Evolutionary conservation across 2,329 filamentous ascomycete species (phyloP).

Genomic region (Fusarium udum): DNA sequence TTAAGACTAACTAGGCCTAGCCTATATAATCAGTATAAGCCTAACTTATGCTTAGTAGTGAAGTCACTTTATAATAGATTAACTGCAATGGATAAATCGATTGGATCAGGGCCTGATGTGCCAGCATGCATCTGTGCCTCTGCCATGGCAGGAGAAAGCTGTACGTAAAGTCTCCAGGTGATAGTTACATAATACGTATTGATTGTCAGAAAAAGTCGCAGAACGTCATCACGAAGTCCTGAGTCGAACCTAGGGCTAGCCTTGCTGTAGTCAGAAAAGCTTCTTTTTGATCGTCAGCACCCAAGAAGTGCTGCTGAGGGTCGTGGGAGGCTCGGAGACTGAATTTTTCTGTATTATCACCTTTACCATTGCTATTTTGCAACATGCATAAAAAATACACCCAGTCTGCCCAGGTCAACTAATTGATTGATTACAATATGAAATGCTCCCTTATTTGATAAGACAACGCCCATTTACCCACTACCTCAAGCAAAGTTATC

Average conservation of each 20-base stretch:
- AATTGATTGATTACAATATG: slow-evolving; percentile 33
- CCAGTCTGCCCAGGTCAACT: slow-evolving; percentile 5
- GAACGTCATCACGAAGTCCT: background rate
- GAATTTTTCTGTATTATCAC: background rate
- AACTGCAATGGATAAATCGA: too few species aligned
- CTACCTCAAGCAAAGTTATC: slow-evolving; percentile 86
- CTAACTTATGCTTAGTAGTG: too few species aligned
- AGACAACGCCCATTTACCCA: slow-evolving; percentile 38
- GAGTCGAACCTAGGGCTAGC: background rate
- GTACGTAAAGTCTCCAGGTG: background rate
- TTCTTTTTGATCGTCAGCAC: background rate
- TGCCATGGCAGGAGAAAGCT: background rate
- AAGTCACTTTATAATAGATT: too few species aligned
- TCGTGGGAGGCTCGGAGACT: background rate
- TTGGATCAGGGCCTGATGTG: too few species aligned
- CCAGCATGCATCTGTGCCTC: background rate
- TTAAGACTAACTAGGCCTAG: too few species aligned
- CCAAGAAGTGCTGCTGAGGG: background rate
- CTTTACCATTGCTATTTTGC: slow-evolving; percentile 31
- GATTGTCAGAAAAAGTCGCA: background rate
- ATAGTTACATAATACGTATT: background rate
- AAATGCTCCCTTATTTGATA: slow-evolving; percentile 19
- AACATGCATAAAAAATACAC: slow-evolving; percentile 24
- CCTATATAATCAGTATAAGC: too few species aligned
- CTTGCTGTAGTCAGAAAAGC: background rate